A percentile compares a stretch with the other conserved stretches of the same genome.
Evolutionary conservation across 768 basidiomycete genomes (phyloP).

Genomic region (Suillus variegatus): DNA sequence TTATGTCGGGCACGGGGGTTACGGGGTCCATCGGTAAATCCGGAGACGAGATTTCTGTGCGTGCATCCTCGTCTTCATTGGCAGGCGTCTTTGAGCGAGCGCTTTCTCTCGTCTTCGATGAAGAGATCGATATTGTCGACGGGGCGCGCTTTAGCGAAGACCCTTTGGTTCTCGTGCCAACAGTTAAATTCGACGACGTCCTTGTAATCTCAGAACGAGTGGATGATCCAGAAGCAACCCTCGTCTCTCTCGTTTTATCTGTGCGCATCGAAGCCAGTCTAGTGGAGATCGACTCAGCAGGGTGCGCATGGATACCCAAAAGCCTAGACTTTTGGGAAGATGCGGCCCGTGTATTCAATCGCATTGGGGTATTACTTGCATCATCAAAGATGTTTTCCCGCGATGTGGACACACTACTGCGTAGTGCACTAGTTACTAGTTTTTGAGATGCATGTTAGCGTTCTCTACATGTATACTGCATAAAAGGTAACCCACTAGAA

Average conservation of each 20-base stretch:
- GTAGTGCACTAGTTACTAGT: not conserved
- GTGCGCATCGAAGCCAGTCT: not conserved
- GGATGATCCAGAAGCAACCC: conserved; percentile 2
- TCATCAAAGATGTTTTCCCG: conserved; percentile 3
- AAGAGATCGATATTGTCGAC: conserved; percentile 3
- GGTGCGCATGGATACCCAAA: not conserved
- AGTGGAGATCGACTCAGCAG: not conserved
- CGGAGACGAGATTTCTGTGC: conserved; percentile 28
- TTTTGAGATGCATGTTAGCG: not conserved
- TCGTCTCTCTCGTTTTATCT: not conserved
- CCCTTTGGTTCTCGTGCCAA: not conserved
- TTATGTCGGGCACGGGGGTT: conserved; percentile 32
- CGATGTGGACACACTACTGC: not conserved
- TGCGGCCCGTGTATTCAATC: not conserved
- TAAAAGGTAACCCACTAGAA: not conserved
- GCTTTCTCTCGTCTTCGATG: conserved; percentile 2
- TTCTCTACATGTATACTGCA: not conserved
- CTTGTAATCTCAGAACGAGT: conserved; percentile 1
- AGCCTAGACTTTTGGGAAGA: not conserved
- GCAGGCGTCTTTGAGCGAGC: conserved; percentile 18
- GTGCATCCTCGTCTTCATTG: conserved; percentile 9
- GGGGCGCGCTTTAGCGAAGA: not conserved
- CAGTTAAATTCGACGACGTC: not conserved
- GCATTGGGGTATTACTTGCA: not conserved
- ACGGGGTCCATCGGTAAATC: conserved; percentile 33